Base-by-base conservation (phyloP, 495 filamentous ascomycete genomes). In the Podospora conica region DNA sequence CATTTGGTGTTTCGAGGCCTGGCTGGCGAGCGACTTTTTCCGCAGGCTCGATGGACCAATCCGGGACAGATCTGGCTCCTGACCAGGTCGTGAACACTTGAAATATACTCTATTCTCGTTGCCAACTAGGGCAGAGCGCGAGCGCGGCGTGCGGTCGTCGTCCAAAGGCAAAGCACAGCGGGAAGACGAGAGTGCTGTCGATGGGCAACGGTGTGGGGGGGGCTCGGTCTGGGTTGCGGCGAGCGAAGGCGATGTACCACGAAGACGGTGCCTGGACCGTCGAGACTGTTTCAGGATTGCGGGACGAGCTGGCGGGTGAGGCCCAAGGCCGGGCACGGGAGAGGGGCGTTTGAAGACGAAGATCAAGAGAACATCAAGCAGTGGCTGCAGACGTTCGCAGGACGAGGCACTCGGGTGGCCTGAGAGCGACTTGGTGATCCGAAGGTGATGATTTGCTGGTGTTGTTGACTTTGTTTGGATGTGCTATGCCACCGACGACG, bases 361-460 rank as follows among this genome's bases (percentile, higher is more conserved):
- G 77, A 80, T 76, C 78, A 76, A 72, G 75, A 76, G 74, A 72
- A 72, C 73, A 79, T 78, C 76, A 78, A 64, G 74, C 71, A 73
- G 58, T 60, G 64, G 54, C 63, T 71, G 70, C 67, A 70, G 67
- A 27, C 60, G 63, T 63, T 70, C 65, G 69, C 56, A 66, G 63
- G 56, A 57, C 24, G 48, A 60, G 29, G 23, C 25, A 22, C 53
- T 27, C 27, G 28, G 58, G 25, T 33, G 15, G 66, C 53, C 40
- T 58, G 56, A 71, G 60, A 71, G 63, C 55, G 56, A n/a, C 20
- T 53, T 60, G 57, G n/a, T 57, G 60, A 57, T 27, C 21, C 53
- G 18, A 57, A 24, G 24, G 18, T n/a, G 63, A 11, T 70, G 62
- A 69, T 69, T 63, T 64, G 56, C 60, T 59, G 67, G 63, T 57